Base-by-base conservation (phyloP, 2,329 filamentous ascomycete species). In the Ophiostoma perfectum region DNA sequence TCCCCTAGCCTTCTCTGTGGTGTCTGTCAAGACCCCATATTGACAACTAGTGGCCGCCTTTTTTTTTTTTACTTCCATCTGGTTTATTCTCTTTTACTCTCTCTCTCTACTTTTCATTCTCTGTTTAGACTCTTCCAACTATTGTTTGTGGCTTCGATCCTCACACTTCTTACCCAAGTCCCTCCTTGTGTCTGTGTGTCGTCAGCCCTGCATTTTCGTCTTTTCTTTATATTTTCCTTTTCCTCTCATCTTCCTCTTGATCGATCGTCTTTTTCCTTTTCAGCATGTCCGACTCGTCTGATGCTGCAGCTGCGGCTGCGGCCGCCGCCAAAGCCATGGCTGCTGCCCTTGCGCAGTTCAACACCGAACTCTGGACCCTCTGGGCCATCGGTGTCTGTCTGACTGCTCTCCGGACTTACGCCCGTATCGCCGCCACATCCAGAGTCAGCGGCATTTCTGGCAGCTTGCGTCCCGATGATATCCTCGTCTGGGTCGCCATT, bases 401-500 rank as follows among this genome's bases (percentile, higher is more conserved):
- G 27, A 79, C 78, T 4, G 65, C 75, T 5, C 74, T 80, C 39
- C 73, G 79, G 36, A 78, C 77, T 0, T 80, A 78, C 70, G 75
- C 75, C 45, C 75, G 79, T 14, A 69, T 78, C 66, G 74, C 70
- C 52, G 71, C 76, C 5, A 76, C 77, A 4, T 36, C 63, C 4
- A 14, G 63, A 36, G 42, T 45, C 63, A 36, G 42, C 39, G 78
- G 77, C 5, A 67, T 77, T 18, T 72, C 67, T 65, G 73, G n/a
- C 16, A 38, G 73, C 18, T 71, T 80, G 44, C 73, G 74, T n/a
- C 70, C 73, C 14, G 78, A 81, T 67, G 78, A 81, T 70, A 73
- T 74, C 64, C 67, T 80, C 38, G 74, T 77, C 66, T 75, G 76
- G 74, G 44, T 78, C 52, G 79, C 63, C 64, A 73, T 85, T 82